Conservation (phyloP, 805 yeast genomes). For the Candida boidinii region DNA sequence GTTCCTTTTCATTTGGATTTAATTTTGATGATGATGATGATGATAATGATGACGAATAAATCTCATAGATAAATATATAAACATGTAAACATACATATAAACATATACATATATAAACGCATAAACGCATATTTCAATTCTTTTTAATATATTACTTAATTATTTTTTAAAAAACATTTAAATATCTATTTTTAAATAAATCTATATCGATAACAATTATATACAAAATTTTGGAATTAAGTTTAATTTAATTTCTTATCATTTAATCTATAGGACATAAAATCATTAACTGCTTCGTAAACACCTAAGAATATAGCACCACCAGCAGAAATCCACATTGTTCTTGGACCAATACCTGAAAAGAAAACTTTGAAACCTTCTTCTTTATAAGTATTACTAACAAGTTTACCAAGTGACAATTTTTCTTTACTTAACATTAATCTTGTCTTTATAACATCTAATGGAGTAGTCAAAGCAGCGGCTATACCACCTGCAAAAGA, state of each 20-base stretch:
- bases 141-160: background rate
- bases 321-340: slow-evolving; percentile 96
- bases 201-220: too few species aligned
- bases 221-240: too few species aligned
- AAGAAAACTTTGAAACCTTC: slow-evolving; percentile 72
- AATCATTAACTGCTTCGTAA: slow-evolving; percentile 58
- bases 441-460: slow-evolving; percentile 75
- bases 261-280: slow-evolving; percentile 2
- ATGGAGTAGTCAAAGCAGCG: slow-evolving; percentile 74
- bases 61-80: background rate
- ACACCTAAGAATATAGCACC: slow-evolving; percentile 96
- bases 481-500: slow-evolving; percentile 77
- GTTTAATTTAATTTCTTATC: background rate
- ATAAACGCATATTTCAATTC: too few species aligned
- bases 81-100: background rate
- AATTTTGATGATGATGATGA: slow-evolving; percentile 11
- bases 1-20: slow-evolving; percentile 29
- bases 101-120: slow-evolving; percentile 5
- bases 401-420: slow-evolving; percentile 37
- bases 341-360: slow-evolving; percentile 89
- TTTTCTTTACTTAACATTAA: slow-evolving; percentile 64
- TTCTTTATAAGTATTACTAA: slow-evolving; percentile 45
- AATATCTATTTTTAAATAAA: too few species aligned
- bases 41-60: slow-evolving; percentile 2
- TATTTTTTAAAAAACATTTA: too few species aligned